Evolutionary conservation across 768 basidiomycete species (phyloP).

Genomic region (Lentinula sp.): DNA sequence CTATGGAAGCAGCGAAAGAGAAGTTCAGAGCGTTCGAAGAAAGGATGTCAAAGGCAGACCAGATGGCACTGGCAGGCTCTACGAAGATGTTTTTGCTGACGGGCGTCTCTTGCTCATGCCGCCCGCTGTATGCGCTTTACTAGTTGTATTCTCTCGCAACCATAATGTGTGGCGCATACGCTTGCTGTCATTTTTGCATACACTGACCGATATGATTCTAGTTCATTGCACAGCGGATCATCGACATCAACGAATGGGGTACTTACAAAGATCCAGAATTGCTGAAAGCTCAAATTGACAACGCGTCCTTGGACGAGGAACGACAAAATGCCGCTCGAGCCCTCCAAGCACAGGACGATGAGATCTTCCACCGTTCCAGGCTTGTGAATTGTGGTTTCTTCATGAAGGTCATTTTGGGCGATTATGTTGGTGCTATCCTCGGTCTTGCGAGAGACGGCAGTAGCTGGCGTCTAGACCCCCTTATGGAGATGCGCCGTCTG

Average conservation of each 20-base stretch:
- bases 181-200: neutral
- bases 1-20: constrained; percentile 53
- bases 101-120: constrained; percentile 46
- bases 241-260: constrained; percentile 50
- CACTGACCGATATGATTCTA: constrained; percentile 13
- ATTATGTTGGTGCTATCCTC: constrained; percentile 73
- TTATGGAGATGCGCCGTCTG: constrained; percentile 43
- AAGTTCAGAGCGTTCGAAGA: constrained; percentile 40
- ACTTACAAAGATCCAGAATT: constrained; percentile 28
- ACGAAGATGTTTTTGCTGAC: constrained; percentile 65
- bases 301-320: neutral
- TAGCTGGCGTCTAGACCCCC: constrained; percentile 65
- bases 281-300: neutral
- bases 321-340: neutral
- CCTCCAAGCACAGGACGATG: constrained; percentile 54
- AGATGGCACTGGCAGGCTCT: constrained; percentile 55
- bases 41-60: constrained; percentile 27
- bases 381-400: constrained; percentile 57
- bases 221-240: constrained; percentile 48
- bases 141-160: constrained; percentile 52
- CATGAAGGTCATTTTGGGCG: constrained; percentile 32
- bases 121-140: constrained; percentile 45
- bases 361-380: constrained; percentile 69
- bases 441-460: constrained; percentile 59
- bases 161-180: constrained; percentile 39